These are phyloP conservation scores for Coniochaeta sp. DNA, from an alignment of 2,329 filamentous ascomycete species.

Conservation along the genomic window DNA sequence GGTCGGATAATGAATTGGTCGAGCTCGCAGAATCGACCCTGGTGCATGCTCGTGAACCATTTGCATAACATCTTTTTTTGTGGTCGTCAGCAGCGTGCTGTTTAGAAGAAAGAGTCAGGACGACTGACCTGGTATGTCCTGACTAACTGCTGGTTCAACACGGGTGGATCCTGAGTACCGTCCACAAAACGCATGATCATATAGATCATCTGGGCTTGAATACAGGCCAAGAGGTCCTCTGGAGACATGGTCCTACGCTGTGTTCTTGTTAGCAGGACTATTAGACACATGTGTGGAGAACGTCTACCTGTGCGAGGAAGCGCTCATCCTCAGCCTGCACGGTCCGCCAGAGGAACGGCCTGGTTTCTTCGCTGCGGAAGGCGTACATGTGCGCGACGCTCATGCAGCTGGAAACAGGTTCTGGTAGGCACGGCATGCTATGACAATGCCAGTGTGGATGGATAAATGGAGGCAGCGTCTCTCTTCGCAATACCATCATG, in stretches of 20 bases:
- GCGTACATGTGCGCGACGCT: constrained; percentile 15
- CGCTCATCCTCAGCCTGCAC: constrained; percentile 9
- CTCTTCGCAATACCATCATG: constrained; percentile 13
- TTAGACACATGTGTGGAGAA: not conserved
- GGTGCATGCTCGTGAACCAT: not conserved
- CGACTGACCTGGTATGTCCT: not conserved
- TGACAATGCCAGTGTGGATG: constrained; percentile 9
- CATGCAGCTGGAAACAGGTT: constrained; percentile 13
- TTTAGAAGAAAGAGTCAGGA: not conserved
- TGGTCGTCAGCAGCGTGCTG: not conserved
- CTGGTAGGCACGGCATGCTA: constrained; percentile 5
- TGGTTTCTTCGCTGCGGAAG: constrained; percentile 9
- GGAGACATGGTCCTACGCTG: not conserved
- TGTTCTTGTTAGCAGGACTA: not conserved
- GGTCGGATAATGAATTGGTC: not conserved
- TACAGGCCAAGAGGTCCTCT: not conserved
- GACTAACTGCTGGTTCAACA: not conserved
- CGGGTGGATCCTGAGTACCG: not conserved
- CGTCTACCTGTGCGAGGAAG: not conserved
- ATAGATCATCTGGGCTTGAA: not conserved
- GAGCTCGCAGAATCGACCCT: not conserved
- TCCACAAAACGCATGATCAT: constrained; percentile 2
- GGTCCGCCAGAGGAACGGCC: constrained; percentile 10
- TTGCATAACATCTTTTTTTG: not conserved
- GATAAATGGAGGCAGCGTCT: constrained; percentile 16